Conservation (phyloP, 2,329 filamentous ascomycete genomes). For the Colletotrichum sp. region DNA sequence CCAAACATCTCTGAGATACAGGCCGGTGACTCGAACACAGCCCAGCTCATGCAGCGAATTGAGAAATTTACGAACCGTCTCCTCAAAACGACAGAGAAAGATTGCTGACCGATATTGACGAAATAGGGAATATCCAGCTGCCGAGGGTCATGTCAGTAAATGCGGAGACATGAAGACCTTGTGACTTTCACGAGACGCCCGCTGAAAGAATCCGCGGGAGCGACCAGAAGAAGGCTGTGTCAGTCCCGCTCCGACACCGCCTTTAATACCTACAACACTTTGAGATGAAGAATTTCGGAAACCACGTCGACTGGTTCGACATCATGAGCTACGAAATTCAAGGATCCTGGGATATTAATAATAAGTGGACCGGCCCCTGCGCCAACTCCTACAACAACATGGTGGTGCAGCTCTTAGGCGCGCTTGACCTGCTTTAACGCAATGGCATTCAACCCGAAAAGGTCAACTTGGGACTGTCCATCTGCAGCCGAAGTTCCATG, state of each 20-base stretch:
- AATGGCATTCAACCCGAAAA: constrained; percentile 40
- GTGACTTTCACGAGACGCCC: constrained; percentile 42
- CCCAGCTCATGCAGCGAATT: too few relatives aligned
- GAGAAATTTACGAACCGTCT: neutral
- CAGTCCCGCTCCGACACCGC: neutral
- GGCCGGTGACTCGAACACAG: neutral
- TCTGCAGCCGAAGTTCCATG: constrained; percentile 37
- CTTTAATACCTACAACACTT: constrained; percentile 21
- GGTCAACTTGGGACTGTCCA: constrained; percentile 43
- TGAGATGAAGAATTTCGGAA: constrained; percentile 21
- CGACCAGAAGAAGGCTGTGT: neutral
- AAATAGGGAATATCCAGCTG: constrained; percentile 23
- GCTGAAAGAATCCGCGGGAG: neutral
- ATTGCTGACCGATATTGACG: neutral
- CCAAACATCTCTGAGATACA: neutral
- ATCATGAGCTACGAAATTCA: constrained; percentile 43
- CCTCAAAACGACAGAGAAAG: neutral
- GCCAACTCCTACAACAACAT: constrained; percentile 25
- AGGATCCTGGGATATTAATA: constrained; percentile 37
- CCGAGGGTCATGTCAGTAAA: neutral
- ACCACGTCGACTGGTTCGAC: constrained; percentile 18
- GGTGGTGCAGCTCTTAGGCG: constrained; percentile 37
- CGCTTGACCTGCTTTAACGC: constrained; percentile 46
- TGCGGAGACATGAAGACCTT: constrained; percentile 17
- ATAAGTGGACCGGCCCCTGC: constrained; percentile 27